Conservation (phyloP, 192 early-diverging fungal species). For the Coemansia sp. region DNA sequence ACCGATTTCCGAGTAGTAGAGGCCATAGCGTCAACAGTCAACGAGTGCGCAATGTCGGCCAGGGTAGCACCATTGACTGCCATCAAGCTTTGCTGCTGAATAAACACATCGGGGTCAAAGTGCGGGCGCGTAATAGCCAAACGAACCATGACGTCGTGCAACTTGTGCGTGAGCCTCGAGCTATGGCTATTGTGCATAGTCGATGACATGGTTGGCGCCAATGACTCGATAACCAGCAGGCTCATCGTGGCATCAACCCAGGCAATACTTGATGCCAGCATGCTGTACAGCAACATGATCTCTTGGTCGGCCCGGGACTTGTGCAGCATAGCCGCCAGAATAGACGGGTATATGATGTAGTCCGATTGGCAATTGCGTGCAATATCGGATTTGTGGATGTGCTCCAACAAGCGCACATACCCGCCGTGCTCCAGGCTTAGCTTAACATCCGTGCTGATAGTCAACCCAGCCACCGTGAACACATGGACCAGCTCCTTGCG, state of each 20-base stretch:
- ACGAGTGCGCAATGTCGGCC: slow-evolving; percentile 27
- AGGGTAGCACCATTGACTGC: slow-evolving; percentile 14
- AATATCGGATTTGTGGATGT: slow-evolving; percentile 45
- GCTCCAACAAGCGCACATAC: slow-evolving; percentile 42
- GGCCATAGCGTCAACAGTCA: slow-evolving; percentile 41
- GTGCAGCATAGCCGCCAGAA: slow-evolving; percentile 50
- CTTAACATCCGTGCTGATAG: slow-evolving; percentile 25
- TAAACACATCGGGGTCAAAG: slow-evolving; percentile 54
- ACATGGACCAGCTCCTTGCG: slow-evolving; percentile 63
- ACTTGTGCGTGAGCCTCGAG: slow-evolving; percentile 50
- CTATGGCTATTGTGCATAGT: slow-evolving; percentile 38
- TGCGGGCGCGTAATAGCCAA: slow-evolving; percentile 50
- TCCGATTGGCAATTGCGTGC: slow-evolving; percentile 48
- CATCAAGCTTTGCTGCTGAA: slow-evolving; percentile 43
- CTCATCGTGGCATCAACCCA: slow-evolving; percentile 51
- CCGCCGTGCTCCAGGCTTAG: slow-evolving; percentile 45
- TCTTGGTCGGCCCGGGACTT: slow-evolving; percentile 47
- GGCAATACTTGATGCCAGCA: slow-evolving; percentile 44
- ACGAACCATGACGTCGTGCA: slow-evolving; percentile 51
- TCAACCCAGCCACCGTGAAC: slow-evolving; percentile 32
- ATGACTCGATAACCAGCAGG: slow-evolving; percentile 49
- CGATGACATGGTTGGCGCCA: slow-evolving; percentile 43
- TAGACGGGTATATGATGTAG: slow-evolving; percentile 52
- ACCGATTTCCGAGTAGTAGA: slow-evolving; percentile 47
- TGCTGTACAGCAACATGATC: slow-evolving; percentile 46